Evolutionary conservation across 1,139 yeast species (phyloP).

Genomic region (Geotrichum carabidarum): DNA sequence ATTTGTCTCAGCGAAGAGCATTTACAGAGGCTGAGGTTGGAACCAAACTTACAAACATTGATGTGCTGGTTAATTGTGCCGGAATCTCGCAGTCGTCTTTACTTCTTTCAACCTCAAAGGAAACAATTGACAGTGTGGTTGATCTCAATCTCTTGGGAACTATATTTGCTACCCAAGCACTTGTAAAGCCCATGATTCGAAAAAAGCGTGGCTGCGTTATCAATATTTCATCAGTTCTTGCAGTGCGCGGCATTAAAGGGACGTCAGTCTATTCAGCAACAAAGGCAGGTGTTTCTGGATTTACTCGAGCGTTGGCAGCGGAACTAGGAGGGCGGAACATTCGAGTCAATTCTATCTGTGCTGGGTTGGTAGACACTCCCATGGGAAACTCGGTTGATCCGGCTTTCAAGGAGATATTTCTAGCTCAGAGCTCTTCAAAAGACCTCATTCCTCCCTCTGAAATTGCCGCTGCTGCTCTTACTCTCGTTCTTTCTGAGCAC

Average conservation of each 20-base stretch:
- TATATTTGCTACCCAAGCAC: slow-evolving; percentile 51
- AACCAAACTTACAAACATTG: slow-evolving; percentile 27
- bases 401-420: slow-evolving; percentile 21
- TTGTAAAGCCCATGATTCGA: slow-evolving; percentile 49
- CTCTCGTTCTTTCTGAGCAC: slow-evolving; percentile 28
- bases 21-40: slow-evolving; percentile 26
- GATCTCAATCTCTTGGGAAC: slow-evolving; percentile 63
- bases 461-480: slow-evolving; percentile 38
- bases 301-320: slow-evolving; percentile 55
- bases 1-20: slow-evolving; percentile 41
- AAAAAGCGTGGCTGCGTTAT: slow-evolving; percentile 43
- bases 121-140: slow-evolving; percentile 48
- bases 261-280: slow-evolving; percentile 73
- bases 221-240: slow-evolving; percentile 71
- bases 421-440: slow-evolving; percentile 26
- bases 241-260: slow-evolving; percentile 50
- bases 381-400: slow-evolving; percentile 42
- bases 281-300: slow-evolving; percentile 67
- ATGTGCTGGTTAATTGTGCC: slow-evolving; percentile 70
- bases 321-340: slow-evolving; percentile 53
- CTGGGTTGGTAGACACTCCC: slow-evolving; percentile 75
- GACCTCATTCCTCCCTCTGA: slow-evolving; percentile 31
- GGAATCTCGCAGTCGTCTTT: slow-evolving; percentile 67
- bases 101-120: slow-evolving; percentile 44
- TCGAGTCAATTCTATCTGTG: slow-evolving; percentile 62